Percentiles rank a stretch among this genome's conserved stretches.
These are phyloP conservation scores for Spergularia bocconei DNA, from an alignment of 148 eudicot genomes.

Conservation along the genomic window DNA sequence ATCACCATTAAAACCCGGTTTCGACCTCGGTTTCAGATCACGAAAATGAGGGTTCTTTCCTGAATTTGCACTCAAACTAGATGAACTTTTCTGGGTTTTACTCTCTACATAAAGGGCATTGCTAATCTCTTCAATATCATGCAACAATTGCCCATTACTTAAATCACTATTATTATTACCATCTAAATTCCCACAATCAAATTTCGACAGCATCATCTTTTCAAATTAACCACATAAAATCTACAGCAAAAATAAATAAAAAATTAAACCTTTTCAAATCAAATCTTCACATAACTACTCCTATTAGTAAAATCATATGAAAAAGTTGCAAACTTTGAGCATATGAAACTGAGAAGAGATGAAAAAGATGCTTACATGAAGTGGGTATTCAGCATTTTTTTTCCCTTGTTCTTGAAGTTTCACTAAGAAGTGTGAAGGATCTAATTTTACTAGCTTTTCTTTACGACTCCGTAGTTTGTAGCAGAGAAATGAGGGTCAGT, in stretches of 20 bases:
- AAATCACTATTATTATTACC: conserved; percentile 31
- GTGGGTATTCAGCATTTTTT: conserved; percentile 9
- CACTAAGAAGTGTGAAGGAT: conserved; percentile 11
- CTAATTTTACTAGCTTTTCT: conserved; percentile 4
- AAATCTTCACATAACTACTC: conserved; percentile 12
- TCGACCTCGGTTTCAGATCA: conserved; percentile 24
- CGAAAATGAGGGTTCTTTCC: conserved; percentile 19
- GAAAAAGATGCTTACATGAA: conserved; percentile 28
- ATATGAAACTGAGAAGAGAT: conserved; percentile 1
- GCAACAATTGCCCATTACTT: conserved; percentile 51
- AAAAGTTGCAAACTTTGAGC: conserved; percentile 10
- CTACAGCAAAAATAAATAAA: conserved; percentile 8
- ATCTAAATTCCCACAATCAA: conserved; percentile 31
- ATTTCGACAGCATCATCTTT: conserved; percentile 33
- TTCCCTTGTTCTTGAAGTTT: conserved; percentile 1
- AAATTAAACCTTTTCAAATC: background rate
- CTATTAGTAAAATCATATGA: background rate
- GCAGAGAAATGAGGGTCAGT: background rate
- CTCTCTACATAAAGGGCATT: conserved; percentile 53
- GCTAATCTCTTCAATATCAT: conserved; percentile 69
- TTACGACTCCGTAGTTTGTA: background rate
- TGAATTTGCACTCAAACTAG: conserved; percentile 25
- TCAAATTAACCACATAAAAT: conserved; percentile 19
- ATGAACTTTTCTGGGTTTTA: conserved; percentile 29
- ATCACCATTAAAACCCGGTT: conserved; percentile 24